phyloP scores from a whole-genome alignment of 2,329 filamentous ascomycete species.

The Epichloe brachyelytri region DNA sequence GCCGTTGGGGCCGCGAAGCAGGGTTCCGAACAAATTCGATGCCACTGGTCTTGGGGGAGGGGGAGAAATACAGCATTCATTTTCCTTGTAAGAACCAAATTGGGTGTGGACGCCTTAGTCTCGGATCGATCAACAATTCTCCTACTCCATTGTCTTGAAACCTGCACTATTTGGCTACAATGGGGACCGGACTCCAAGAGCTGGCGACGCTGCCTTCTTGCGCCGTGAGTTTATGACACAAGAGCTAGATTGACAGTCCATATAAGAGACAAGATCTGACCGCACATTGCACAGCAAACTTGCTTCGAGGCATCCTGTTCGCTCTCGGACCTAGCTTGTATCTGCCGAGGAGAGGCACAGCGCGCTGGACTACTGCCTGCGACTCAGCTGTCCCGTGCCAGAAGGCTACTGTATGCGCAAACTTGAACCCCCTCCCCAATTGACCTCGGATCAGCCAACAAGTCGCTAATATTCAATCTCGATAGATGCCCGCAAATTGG shows the following conservation, averaged over 20 bases:
- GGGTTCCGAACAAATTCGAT: no score
- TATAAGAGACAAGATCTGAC: neutral
- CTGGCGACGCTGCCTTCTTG: neutral
- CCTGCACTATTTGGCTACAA: neutral
- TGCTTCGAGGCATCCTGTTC: neutral
- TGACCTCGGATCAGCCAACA: neutral
- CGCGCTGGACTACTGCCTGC: neutral
- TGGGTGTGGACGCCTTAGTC: no score
- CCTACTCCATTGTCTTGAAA: neutral
- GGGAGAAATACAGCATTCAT: no score
- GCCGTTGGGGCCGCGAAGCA: no score
- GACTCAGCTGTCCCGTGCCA: neutral
- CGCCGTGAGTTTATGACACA: neutral
- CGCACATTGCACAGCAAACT: neutral
- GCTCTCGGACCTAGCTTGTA: neutral
- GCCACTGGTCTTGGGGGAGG: no score
- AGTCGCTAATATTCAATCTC: no score
- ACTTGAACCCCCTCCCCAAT: neutral
- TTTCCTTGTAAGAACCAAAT: no score
- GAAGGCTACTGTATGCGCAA: neutral
- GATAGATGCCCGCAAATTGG: neutral
- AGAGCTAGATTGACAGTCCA: no score
- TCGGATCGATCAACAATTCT: neutral
- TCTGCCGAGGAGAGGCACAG: neutral
- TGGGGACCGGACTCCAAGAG: neutral